Conservation (phyloP, 352 stramenopile species). For the Plasmopara viticola region DNA sequence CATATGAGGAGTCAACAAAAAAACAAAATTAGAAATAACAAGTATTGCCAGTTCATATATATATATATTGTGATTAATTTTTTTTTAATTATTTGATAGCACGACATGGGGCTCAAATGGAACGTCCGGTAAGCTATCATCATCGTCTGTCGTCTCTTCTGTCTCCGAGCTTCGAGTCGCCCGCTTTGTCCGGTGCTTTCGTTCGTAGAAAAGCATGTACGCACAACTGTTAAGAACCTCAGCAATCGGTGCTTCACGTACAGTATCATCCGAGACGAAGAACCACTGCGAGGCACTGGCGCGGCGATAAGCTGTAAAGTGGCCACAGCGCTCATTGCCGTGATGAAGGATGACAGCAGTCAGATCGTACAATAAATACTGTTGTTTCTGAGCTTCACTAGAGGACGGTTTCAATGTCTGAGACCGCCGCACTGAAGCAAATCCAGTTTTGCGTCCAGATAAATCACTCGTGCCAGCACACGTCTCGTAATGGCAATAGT, state of each 20-base stretch:
- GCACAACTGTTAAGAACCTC: conserved; percentile 74
- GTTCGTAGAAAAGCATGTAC: conserved; percentile 90
- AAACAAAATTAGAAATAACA: too few species aligned
- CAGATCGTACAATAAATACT: conserved; percentile 63
- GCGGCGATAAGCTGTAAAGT: conserved; percentile 82
- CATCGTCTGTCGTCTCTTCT: conserved; percentile 29
- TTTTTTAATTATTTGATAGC: conserved; percentile 7
- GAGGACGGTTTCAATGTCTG: conserved; percentile 4
- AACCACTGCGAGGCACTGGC: conserved; percentile 61
- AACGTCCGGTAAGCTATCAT: conserved; percentile 47
- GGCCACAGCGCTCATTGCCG: conserved; percentile 76
- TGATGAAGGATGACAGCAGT: conserved; percentile 81
- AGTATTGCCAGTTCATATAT: too few species aligned
- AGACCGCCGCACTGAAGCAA: conserved; percentile 7
- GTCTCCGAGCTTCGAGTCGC: conserved; percentile 28
- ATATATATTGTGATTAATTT: too few species aligned
- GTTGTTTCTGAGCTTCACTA: conserved; percentile 18
- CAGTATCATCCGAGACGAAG: conserved; percentile 78
- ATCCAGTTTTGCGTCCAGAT: conserved; percentile 11
- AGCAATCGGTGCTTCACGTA: conserved; percentile 44
- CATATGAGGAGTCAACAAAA: too few species aligned
- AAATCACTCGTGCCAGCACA: conserved; percentile 20
- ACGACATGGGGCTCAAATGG: conserved; percentile 39
- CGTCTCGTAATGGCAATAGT: conserved; percentile 66
- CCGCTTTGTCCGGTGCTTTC: conserved; percentile 46